A percentile compares a stretch with the other conserved stretches of the same genome.
Evolutionary conservation across 257 asterid species (phyloP).

Genomic region (Solanum peruvianum): DNA sequence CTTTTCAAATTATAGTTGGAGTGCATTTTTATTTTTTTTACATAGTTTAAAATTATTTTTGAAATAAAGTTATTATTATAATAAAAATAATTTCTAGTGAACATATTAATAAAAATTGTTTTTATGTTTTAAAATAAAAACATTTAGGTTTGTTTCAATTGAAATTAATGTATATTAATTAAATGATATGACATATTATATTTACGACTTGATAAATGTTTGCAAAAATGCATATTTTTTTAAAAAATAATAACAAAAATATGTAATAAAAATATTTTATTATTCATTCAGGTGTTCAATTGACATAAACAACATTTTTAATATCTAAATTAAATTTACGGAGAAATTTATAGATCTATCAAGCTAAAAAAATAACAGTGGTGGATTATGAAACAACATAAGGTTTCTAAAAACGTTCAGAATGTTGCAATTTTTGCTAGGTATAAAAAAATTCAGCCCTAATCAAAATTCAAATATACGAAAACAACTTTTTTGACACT

Average conservation of each 20-base stretch:
- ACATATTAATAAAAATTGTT: too few relatives aligned
- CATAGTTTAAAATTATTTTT: too few relatives aligned
- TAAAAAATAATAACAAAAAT: not conserved
- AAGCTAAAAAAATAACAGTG: not conserved
- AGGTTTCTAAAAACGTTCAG: not conserved
- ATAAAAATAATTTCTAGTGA: too few relatives aligned
- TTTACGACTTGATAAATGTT: not conserved
- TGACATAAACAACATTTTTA: not conserved
- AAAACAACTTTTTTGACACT: too few relatives aligned
- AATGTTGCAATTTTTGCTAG: not conserved
- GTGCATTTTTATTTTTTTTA: too few relatives aligned
- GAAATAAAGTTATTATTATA: too few relatives aligned
- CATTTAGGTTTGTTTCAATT: too few relatives aligned
- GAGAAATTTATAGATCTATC: not conserved
- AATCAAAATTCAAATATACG: not conserved
- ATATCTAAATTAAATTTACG: not conserved
- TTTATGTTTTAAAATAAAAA: too few relatives aligned
- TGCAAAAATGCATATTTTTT: fast-evolving
- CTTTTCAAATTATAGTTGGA: not conserved
- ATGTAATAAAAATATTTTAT: not conserved
- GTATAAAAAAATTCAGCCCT: not conserved
- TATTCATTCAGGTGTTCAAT: not conserved
- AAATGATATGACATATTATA: fast-evolving
- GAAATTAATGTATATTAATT: too few relatives aligned
- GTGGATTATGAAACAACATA: not conserved